Base-by-base conservation (phyloP, 257 asterid genomes). In the Penstemon eatonii region DNA sequence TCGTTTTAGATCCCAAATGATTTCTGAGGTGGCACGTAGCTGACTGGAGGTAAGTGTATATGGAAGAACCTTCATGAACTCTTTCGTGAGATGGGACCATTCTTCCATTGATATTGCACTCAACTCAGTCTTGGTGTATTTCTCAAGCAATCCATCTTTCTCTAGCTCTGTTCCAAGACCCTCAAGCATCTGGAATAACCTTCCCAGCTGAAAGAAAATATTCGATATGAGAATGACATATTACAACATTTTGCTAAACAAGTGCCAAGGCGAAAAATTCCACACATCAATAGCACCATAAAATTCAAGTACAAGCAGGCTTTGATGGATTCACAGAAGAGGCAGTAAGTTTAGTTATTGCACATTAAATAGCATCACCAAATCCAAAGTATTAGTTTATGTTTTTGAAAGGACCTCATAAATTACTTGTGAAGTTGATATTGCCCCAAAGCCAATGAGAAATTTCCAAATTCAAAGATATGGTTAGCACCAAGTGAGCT, bases 171-270 rank as follows among this genome's bases (percentile, higher is more conserved):
- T 85, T 49, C 94, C 85, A 66, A 90, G 94, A 68, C 92, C 87
- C 80, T 87, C 96, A 55, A 93, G 97, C 98, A 93, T 93, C 77
- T 90, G 97, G 78, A 79, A 93, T 75, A 93, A 69, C 82, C 81
- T 83, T 58, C 95, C 98, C 83, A 90, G 76, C 98, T 90, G 81
- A 70, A 79, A 59, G 44, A 11, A 41, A 10, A 39, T 43, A 59
- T 45, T 8, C 45, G 15, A 18, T 11, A 75, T 12, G 8, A 13
- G 42, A 15, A 15, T 3, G 4, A 36, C n/a, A 60, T 11, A 18
- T 50, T 42, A 56, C 38, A 50, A 63, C 8, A 8, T 5, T 12
- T 43, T 18, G 41, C 13, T 40, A 6, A 63, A 63, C 44, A 69
- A 50, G 44, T 7, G 44, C 36, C 43, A 5, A 40, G 47, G 11